Evolutionary conservation across 371 early-diverging fungal species (phyloP), one percentile per base, ranked within the genome.

Genomic region (Mucor mucedo): DNA sequence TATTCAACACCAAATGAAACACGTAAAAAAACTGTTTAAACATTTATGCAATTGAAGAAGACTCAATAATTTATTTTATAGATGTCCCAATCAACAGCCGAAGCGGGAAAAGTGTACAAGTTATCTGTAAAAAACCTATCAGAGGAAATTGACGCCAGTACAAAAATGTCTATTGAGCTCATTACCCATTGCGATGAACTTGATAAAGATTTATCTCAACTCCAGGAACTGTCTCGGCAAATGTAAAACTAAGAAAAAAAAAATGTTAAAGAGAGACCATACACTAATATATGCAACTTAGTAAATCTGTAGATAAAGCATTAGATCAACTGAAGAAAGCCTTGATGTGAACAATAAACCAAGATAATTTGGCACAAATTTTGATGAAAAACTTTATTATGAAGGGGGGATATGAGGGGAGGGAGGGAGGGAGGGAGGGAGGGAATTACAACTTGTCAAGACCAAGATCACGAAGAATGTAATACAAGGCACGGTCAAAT

Each of bases 111-210:
- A 41, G 56, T 52, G 5, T 68, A 72, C 27, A 58, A 38, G 8
- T 28, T 52, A 33, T 50, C 65, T 0, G 55, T 62, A 2, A 53
- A 62, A 8, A 63, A 64, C 9, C 16, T 68, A 14, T 29, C 52
- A 3, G 29, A 62, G 5, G 72, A 68, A 13, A 55, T 72, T 27
- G 62, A 72, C 5, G 32, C 47, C 5, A 68, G 68, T 40, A 68
- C 60, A 2, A 53, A 58, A 41, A 65, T 59, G 41, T 58, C 68
- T 3, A 49, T 68, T 14, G 62, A 64, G 14, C 7, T 72, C 5
- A 72, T 72, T 29, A 67, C 72, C 4, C 65, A 72, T 40, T 72
- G 72, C 48, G 72, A 72, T 55, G 72, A 72, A 41, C 42, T 72
- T 2, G 72, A 72, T 41, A 72, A 72, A 42, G 72, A 72, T 32